phyloP scores from a whole-genome alignment of 305 asterid genomes.

The Fraxinus platypoda region DNA sequence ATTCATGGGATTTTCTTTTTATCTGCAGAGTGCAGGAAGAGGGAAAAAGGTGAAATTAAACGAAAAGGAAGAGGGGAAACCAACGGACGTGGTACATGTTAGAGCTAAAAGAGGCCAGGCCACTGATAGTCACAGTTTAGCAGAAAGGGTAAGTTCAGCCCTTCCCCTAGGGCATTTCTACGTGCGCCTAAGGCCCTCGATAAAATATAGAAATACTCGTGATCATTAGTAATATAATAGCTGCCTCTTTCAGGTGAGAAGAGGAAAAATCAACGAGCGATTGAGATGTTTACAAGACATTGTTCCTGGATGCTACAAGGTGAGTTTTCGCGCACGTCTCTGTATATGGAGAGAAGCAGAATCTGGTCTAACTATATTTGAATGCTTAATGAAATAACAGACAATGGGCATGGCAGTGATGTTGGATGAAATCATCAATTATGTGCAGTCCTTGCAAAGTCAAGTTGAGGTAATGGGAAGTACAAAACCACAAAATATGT shows the following conservation, averaged over 20 bases:
- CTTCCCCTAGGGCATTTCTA: not conserved
- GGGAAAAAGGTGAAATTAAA: constrained; percentile 49
- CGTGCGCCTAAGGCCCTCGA: not conserved
- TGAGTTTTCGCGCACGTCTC: constrained; percentile 1
- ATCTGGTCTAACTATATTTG: not conserved
- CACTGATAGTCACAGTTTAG: constrained; percentile 94
- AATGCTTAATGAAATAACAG: constrained; percentile 41
- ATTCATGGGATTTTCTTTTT: not conserved
- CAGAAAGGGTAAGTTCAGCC: constrained; percentile 68
- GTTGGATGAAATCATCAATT: constrained; percentile 88
- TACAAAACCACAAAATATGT: not conserved
- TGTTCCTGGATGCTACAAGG: constrained; percentile 96
- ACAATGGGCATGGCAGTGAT: constrained; percentile 96
- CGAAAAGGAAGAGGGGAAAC: constrained; percentile 42
- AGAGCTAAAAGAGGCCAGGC: constrained; percentile 94
- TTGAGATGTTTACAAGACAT: constrained; percentile 81
- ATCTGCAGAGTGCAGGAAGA: constrained; percentile 43
- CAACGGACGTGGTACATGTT: constrained; percentile 74
- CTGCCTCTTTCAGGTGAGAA: constrained; percentile 56
- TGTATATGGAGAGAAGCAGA: not conserved
- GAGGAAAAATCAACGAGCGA: constrained; percentile 81
- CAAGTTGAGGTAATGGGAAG: constrained; percentile 75
- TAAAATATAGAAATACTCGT: not conserved
- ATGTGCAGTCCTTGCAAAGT: constrained; percentile 82
- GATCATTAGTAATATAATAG: not conserved